Evolutionary conservation across 148 eudicot genomes (phyloP).

Genomic region (Drosera capensis): DNA sequence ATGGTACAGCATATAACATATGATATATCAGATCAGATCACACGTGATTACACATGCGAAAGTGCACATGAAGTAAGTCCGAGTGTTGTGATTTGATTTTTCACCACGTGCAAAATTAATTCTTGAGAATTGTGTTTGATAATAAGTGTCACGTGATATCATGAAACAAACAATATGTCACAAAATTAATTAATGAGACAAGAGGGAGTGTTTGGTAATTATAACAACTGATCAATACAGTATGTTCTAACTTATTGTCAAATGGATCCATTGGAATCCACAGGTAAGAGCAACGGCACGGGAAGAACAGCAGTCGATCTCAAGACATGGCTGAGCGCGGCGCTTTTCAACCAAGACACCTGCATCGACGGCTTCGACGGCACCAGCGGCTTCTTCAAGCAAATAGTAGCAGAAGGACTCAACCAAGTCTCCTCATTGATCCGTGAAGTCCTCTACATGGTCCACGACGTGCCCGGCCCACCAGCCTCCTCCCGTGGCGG

Average conservation of each 20-base stretch:
- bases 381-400: slow-evolving; percentile 30
- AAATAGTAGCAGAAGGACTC: slow-evolving; percentile 35
- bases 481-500: background rate
- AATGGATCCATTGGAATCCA: background rate
- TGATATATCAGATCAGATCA: no score
- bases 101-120: no score
- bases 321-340: slow-evolving; percentile 65
- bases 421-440: slow-evolving; percentile 41
- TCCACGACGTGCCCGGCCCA: slow-evolving; percentile 12
- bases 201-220: background rate
- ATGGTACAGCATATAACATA: background rate
- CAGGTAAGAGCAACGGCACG: slow-evolving; percentile 55
- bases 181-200: no score
- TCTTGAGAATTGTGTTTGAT: no score
- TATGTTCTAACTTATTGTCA: background rate
- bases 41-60: no score
- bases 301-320: slow-evolving; percentile 45
- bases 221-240: background rate
- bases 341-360: slow-evolving; percentile 53
- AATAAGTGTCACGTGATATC: no score
- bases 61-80: no score
- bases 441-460: slow-evolving; percentile 38
- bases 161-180: no score
- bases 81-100: no score
- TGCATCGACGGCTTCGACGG: slow-evolving; percentile 79